Conservation (phyloP, 805 yeast species). For the Lipomyces kockii region DNA sequence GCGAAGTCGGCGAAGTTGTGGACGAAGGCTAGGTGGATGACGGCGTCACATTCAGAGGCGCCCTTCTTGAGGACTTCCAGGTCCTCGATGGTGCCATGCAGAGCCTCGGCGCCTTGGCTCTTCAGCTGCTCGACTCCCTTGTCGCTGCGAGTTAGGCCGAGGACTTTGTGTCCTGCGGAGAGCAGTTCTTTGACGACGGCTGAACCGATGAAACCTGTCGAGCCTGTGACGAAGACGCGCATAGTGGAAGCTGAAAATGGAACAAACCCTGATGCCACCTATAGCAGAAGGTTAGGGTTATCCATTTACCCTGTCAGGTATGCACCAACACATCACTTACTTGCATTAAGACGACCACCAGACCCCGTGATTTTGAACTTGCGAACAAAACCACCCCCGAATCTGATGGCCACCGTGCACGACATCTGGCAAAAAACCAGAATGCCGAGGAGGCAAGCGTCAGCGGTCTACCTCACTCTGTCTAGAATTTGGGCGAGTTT, state of each 20-base stretch:
- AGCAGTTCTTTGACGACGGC: conserved; percentile 51
- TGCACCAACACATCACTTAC: too few relatives aligned
- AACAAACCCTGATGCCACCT: too few relatives aligned
- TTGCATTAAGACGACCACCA: too few relatives aligned
- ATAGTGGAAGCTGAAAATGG: not conserved
- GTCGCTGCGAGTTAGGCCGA: conserved; percentile 38
- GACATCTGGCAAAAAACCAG: too few relatives aligned
- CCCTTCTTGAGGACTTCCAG: conserved; percentile 1
- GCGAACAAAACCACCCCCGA: too few relatives aligned
- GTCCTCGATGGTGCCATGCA: not conserved
- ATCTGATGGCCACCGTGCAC: too few relatives aligned
- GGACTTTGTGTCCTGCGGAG: conserved; percentile 50
- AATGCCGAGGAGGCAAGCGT: too few relatives aligned
- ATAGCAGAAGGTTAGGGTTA: too few relatives aligned
- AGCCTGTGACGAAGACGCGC: conserved; percentile 54
- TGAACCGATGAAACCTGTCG: conserved; percentile 57
- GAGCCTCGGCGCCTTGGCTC: not conserved
- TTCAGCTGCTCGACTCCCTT: conserved; percentile 1
- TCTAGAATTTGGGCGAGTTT: too few relatives aligned
- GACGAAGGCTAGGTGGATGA: not conserved
- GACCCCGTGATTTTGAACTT: too few relatives aligned
- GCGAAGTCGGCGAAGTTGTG: not conserved
- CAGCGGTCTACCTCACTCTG: too few relatives aligned
- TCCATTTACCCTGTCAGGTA: too few relatives aligned
- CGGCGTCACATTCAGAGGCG: conserved; percentile 2